A percentile compares a stretch with the other conserved stretches of the same genome.
phyloP scores from a whole-genome alignment of 83 land plant species.

The Isoetes engelmannii region DNA sequence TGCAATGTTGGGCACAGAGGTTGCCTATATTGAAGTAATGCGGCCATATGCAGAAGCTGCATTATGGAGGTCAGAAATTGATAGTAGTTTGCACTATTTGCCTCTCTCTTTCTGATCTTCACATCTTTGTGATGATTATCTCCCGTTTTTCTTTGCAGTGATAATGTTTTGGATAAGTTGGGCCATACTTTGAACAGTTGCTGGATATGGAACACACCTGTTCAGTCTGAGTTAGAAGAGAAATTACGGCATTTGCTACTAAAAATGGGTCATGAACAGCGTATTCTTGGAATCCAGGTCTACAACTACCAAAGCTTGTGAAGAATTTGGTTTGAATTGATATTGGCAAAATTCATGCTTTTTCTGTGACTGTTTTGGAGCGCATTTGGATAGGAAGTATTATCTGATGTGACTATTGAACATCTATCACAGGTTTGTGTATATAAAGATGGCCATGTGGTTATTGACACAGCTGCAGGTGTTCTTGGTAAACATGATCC shows the following conservation, averaged over 20 bases:
- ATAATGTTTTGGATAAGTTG: not conserved
- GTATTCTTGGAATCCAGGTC: constrained; percentile 76
- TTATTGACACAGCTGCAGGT: constrained; percentile 86
- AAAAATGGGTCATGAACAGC: constrained; percentile 47
- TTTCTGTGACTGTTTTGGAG: not conserved
- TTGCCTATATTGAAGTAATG: constrained; percentile 78
- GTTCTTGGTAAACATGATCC: constrained; percentile 81
- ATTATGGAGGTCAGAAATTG: constrained; percentile 45
- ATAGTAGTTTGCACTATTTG: not conserved
- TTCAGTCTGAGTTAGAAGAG: constrained; percentile 59
- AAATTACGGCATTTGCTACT: constrained; percentile 55
- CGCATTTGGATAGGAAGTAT: not conserved
- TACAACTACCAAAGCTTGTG: not conserved
- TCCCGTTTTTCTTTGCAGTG: constrained; percentile 4
- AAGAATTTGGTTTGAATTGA: not conserved
- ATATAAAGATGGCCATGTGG: constrained; percentile 89
- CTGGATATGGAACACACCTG: constrained; percentile 55
- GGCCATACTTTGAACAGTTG: not conserved
- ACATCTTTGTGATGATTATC: not conserved
- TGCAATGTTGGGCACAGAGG: constrained; percentile 53
- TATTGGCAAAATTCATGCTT: not conserved
- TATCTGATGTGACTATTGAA: not conserved
- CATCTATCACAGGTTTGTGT: constrained; percentile 63
- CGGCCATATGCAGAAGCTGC: constrained; percentile 89
- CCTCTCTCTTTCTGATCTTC: not conserved